Base-by-base conservation (phyloP, 2,329 filamentous ascomycete species). In the Penicillium sp. region DNA sequence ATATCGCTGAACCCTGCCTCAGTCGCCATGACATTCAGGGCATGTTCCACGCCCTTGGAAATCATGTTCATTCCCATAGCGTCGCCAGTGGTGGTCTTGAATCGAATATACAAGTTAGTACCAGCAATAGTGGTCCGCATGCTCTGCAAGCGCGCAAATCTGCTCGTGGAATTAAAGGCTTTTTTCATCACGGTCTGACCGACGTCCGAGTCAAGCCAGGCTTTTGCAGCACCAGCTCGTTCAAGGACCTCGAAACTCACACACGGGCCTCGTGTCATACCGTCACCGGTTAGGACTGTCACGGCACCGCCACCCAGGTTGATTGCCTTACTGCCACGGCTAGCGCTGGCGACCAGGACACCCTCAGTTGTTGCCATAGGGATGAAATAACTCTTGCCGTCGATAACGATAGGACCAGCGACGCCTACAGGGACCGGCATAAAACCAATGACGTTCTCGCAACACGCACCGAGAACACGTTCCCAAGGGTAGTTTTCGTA, bases 401-500 rank as follows among this genome's bases (percentile, higher is more conserved):
- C 33, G 1, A 36, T 1, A 6, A 36, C 33, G 0, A 36, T 1
- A 1, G 33, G 33, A 0, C 33, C 33, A 1, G 33, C 33, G 0
- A 36, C 33, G 1, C 33, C 33, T n/a, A 36, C 33, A 36, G 33
- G 33, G 1, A 36, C 33, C 2, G 33, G 33, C 33, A 36, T 36
- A 9, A 4, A 36, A 1, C 33, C 33, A 36, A 36, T 36, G 0
- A 36, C 33, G 2, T 38, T 19, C 36, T 38, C 36, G 36, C 36
- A 38, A 19, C 36, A 38, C 0, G 36, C 36, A 0, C 36, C 36
- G 0, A 38, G 36, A 19, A 38, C 36, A 6, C n/a, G 36, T 1
- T 2, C 36, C 36, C 36, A 38, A 6, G 1, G n/a, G n/a, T 38
- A 38, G 9, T 38, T 19, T 19, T 38, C n/a, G 8, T 38, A 38